Evolutionary conservation across 2,329 filamentous ascomycete species (phyloP).

Genomic region (Emericellopsis cladophorae): DNA sequence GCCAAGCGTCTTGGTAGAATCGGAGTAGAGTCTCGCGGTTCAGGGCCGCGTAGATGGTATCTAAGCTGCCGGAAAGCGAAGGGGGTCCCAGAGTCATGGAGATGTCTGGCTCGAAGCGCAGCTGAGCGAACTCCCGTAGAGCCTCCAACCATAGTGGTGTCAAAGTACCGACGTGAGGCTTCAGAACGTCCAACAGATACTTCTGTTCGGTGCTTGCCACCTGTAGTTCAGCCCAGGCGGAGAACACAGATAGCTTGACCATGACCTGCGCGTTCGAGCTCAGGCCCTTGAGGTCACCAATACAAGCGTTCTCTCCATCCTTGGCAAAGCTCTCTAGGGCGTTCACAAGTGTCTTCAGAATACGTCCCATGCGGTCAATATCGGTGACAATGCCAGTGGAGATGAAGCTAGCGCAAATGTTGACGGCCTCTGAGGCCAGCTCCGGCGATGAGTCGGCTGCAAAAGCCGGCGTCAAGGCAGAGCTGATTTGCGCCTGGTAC

Average conservation of each 20-base stretch:
- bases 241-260: conserved; percentile 96
- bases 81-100: conserved; percentile 78
- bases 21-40: conserved; percentile 86
- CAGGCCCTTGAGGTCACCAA: conserved; percentile 83
- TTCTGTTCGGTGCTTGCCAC: conserved; percentile 87
- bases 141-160: conserved; percentile 93
- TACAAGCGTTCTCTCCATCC: conserved; percentile 69
- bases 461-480: conserved; percentile 90
- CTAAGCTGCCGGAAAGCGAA: conserved; percentile 71
- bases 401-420: conserved; percentile 96
- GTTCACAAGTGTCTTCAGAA: conserved; percentile 82
- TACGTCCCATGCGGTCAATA: conserved; percentile 96
- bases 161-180: conserved; percentile 77
- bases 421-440: conserved; percentile 87
- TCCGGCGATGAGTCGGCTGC: conserved; percentile 92
- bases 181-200: conserved; percentile 78
- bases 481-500: conserved; percentile 97
- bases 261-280: conserved; percentile 96
- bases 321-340: conserved; percentile 86
- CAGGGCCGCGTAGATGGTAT: conserved; percentile 87
- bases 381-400: conserved; percentile 95
- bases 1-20: conserved; percentile 96
- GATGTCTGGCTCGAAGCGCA: conserved; percentile 94
- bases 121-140: conserved; percentile 79
- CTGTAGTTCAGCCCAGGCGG: conserved; percentile 93